Percentiles rank a stretch among this genome's conserved stretches.
Conservation (phyloP, 164 flowering plant genomes). For the Vitis riparia region DNA sequence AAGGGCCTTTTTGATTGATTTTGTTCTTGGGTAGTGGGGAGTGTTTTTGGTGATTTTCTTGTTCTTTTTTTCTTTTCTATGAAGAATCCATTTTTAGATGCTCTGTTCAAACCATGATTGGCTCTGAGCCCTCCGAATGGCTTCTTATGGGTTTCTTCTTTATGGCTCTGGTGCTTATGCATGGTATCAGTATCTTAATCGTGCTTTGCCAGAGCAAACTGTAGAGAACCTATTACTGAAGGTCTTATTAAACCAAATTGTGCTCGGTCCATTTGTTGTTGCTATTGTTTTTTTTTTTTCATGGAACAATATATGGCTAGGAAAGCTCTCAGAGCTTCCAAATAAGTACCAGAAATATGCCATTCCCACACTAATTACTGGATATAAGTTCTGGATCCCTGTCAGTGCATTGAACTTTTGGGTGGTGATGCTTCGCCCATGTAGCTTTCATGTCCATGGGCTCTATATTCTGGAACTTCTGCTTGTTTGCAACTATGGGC, state of each 20-base stretch:
- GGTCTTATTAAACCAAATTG: constrained; percentile 74
- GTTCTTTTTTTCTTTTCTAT: constrained; percentile 2
- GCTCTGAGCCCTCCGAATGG: constrained; percentile 85
- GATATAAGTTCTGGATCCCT: constrained; percentile 76
- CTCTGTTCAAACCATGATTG: constrained; percentile 68
- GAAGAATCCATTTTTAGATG: neutral
- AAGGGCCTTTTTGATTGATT: no score
- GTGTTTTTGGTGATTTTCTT: neutral
- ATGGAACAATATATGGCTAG: constrained; percentile 93
- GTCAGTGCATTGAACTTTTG: constrained; percentile 80
- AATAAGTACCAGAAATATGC: constrained; percentile 79
- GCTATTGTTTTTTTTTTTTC: constrained; percentile 76
- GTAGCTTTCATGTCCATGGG: no score
- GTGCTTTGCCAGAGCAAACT: constrained; percentile 56
- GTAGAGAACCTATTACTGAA: constrained; percentile 55
- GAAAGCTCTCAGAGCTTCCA: constrained; percentile 82
- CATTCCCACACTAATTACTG: constrained; percentile 74
- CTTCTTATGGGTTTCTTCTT: constrained; percentile 85
- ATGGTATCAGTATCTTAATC: constrained; percentile 90
- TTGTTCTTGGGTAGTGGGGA: no score
- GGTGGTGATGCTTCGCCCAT: no score
- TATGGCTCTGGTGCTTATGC: constrained; percentile 98
- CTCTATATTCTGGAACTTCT: no score
- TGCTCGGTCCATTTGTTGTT: constrained; percentile 84
- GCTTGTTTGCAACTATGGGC: no score